phyloP scores from a whole-genome alignment of 805 yeast genomes.

The Myxozyma udenii region DNA sequence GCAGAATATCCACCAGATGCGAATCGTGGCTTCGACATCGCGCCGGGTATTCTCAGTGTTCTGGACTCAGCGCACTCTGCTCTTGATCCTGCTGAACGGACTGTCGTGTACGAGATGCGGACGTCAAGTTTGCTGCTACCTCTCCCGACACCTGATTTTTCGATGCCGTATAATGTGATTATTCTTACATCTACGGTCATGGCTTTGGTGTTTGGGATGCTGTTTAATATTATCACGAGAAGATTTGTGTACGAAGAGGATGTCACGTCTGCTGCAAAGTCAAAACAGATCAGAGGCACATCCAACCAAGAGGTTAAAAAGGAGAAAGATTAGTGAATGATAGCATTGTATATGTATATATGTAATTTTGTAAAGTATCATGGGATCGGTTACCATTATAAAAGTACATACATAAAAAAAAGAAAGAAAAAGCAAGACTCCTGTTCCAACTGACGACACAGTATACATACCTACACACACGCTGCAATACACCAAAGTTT shows the following conservation, averaged over 20 bases:
- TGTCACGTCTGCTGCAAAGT: constrained; percentile 40
- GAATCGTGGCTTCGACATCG: constrained; percentile 92
- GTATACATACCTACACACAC: not conserved
- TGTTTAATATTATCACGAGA: constrained; percentile 74
- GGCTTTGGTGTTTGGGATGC: constrained; percentile 85
- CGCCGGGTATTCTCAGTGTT: constrained; percentile 78
- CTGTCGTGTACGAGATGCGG: constrained; percentile 44
- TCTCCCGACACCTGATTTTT: constrained; percentile 94
- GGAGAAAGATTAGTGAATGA: not conserved
- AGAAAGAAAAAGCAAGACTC: not conserved
- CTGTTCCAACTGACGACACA: not conserved
- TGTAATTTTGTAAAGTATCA: no score
- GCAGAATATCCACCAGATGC: constrained; percentile 99
- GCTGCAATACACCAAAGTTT: not conserved
- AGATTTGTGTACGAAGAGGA: constrained; percentile 73
- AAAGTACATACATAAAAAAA: not conserved
- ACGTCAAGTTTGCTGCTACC: constrained; percentile 84
- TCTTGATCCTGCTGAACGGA: not conserved
- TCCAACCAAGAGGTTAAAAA: not conserved
- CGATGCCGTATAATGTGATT: constrained; percentile 97
- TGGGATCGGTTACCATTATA: no score
- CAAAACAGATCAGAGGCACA: not conserved
- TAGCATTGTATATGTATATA: no score
- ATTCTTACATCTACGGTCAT: constrained; percentile 89
- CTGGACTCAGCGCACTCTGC: constrained; percentile 38